phyloP scores from a whole-genome alignment of 1,284 basidiomycete species.

The Chondrostereum purpureum region DNA sequence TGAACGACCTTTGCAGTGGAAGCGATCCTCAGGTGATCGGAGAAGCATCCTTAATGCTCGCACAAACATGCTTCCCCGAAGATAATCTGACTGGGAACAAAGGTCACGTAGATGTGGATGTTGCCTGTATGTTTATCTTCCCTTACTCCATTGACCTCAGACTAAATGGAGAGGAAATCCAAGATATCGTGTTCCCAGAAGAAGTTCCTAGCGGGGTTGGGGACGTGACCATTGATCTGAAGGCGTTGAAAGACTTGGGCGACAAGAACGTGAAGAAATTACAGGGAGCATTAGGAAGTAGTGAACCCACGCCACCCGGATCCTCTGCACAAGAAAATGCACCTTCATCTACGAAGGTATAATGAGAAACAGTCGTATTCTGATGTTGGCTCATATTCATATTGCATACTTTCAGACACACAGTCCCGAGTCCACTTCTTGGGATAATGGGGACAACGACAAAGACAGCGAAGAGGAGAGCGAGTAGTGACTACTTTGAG shows the following conservation, averaged over 20 bases:
- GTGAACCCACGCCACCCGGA: too few species aligned
- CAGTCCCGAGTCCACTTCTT: too few species aligned
- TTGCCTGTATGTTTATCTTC: constrained; percentile 16
- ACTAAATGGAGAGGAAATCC: constrained; percentile 1
- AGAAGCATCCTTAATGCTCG: constrained; percentile 19
- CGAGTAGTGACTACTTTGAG: too few species aligned
- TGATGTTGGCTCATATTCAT: too few species aligned
- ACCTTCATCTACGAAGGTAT: too few species aligned
- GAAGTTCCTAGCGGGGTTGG: constrained; percentile 11
- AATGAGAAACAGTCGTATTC: too few species aligned
- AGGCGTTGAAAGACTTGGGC: constrained; percentile 11
- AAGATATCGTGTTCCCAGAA: constrained; percentile 13
- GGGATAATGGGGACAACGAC: too few species aligned
- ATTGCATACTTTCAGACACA: too few species aligned
- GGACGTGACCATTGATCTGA: constrained; percentile 12
- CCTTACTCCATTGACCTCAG: background rate
- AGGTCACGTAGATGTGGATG: constrained; percentile 16
- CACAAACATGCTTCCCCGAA: constrained; percentile 18
- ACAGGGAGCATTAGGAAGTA: constrained; percentile 1
- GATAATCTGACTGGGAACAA: constrained; percentile 15
- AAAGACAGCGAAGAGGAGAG: too few species aligned
- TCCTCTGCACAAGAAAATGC: too few species aligned
- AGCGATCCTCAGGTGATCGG: constrained; percentile 20
- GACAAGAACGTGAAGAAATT: constrained; percentile 10
- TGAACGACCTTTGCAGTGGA: constrained; percentile 9